Percentiles rank a stretch among this genome's conserved stretches.
phyloP scores from a whole-genome alignment of 441 rosid species.

The Populus hybrid region DNA sequence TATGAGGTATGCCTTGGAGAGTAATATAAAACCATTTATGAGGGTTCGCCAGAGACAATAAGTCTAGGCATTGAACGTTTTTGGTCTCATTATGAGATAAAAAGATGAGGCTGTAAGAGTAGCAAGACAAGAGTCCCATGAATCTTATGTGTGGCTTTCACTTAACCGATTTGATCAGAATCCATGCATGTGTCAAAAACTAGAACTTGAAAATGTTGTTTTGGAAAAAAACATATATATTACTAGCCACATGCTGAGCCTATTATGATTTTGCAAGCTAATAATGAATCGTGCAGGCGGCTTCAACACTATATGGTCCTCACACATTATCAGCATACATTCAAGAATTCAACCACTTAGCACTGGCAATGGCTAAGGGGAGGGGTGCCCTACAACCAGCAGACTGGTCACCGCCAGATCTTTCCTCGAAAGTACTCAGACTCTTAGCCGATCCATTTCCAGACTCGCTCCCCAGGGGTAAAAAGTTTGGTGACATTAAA shows the following conservation, averaged over 20 bases:
- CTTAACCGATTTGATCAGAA: too few relatives aligned
- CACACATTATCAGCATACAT: conserved; percentile 56
- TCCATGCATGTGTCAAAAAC: too few relatives aligned
- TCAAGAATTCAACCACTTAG: conserved; percentile 53
- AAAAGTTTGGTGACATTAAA: conserved; percentile 49
- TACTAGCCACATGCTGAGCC: too few relatives aligned
- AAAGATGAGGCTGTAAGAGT: neutral
- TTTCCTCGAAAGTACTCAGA: conserved; percentile 40
- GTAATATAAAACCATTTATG: too few relatives aligned
- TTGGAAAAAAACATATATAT: too few relatives aligned
- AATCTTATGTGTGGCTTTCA: too few relatives aligned
- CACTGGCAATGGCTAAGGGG: conserved; percentile 51
- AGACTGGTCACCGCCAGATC: conserved; percentile 47
- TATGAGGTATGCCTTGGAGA: conserved; percentile 37
- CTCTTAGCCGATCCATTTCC: conserved; percentile 31
- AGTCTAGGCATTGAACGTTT: too few relatives aligned
- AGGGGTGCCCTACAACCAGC: conserved; percentile 7
- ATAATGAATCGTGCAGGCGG: conserved; percentile 34
- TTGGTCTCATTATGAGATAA: neutral
- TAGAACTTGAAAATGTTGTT: too few relatives aligned
- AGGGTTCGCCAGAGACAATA: too few relatives aligned
- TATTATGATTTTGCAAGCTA: too few relatives aligned
- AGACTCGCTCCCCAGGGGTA: conserved; percentile 41
- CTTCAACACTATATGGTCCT: conserved; percentile 67
- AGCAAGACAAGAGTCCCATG: too few relatives aligned